Conservation (phyloP, 1,284 basidiomycete species). For the Ustilago nuda region DNA sequence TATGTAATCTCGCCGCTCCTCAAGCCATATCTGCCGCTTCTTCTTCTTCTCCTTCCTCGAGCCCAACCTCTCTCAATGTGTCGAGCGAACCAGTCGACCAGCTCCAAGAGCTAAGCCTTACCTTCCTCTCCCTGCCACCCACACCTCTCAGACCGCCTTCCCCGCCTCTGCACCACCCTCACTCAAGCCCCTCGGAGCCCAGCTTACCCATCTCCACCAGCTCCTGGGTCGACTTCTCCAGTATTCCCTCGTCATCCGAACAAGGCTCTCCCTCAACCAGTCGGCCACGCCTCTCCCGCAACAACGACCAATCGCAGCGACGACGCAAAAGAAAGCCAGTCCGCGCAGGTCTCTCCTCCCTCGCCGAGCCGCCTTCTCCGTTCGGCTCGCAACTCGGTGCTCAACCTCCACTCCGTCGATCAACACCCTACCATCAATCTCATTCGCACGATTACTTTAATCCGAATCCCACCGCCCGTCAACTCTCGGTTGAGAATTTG, state of each 20-base stretch:
- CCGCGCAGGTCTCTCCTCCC: slow-evolving; percentile 16
- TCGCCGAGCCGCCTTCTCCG: slow-evolving; percentile 12
- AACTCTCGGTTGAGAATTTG: slow-evolving; percentile 8
- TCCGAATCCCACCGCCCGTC: slow-evolving; percentile 6
- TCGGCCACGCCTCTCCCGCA: not conserved
- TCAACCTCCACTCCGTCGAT: not conserved
- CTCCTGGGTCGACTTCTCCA: slow-evolving; percentile 11
- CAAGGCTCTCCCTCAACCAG: not conserved
- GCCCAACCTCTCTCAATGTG: not conserved
- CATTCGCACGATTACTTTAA: slow-evolving; percentile 11
- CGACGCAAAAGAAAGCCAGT: slow-evolving; percentile 3
- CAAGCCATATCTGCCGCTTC: not conserved
- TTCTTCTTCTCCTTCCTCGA: not conserved
- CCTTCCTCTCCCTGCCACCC: not conserved
- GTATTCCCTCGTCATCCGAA: not conserved
- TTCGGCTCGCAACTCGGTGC: slow-evolving; percentile 23
- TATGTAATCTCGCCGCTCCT: not conserved
- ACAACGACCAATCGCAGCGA: not conserved
- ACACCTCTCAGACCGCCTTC: slow-evolving; percentile 2
- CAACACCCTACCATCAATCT: slow-evolving; percentile 14
- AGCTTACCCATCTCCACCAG: not conserved
- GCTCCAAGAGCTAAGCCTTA: not conserved
- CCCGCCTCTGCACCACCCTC: not conserved
- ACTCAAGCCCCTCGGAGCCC: not conserved
- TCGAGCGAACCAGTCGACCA: not conserved